Conservation (phyloP, 2,329 filamentous ascomycete species). For the Pyrenophora seminiperda region DNA sequence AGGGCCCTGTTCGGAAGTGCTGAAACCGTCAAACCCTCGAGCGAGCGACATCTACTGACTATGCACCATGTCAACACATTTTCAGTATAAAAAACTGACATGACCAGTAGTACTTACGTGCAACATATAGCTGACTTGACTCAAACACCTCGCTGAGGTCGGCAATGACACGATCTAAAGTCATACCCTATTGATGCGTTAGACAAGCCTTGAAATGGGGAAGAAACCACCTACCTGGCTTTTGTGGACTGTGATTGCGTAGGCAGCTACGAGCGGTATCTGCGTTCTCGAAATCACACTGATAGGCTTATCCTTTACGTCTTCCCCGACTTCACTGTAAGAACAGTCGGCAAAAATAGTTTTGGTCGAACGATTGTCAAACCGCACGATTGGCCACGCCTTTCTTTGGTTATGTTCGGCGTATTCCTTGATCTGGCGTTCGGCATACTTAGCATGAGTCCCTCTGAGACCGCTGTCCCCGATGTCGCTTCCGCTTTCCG, state of each 20-base stretch:
- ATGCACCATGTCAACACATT: slow-evolving; percentile 3
- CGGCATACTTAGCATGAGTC: slow-evolving; percentile 47
- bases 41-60: slow-evolving; percentile 60
- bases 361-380: slow-evolving; percentile 54
- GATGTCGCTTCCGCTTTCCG: slow-evolving; percentile 6
- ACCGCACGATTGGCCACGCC: slow-evolving; percentile 60
- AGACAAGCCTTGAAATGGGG: background rate
- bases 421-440: slow-evolving; percentile 49
- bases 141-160: slow-evolving; percentile 60
- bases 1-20: slow-evolving; percentile 33
- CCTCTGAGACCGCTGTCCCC: slow-evolving; percentile 38
- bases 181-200: slow-evolving; percentile 56
- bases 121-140: slow-evolving; percentile 66
- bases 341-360: slow-evolving; percentile 60
- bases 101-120: slow-evolving; percentile 37
- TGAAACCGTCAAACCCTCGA: slow-evolving; percentile 56
- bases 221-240: slow-evolving; percentile 37
- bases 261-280: slow-evolving; percentile 64
- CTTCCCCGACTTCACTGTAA: slow-evolving; percentile 54
- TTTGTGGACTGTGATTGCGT: slow-evolving; percentile 69
- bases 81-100: background rate
- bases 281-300: slow-evolving; percentile 62
- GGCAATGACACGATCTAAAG: slow-evolving; percentile 63
- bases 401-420: slow-evolving; percentile 41
- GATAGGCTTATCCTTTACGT: slow-evolving; percentile 47